Conservation (phyloP, 2,329 filamentous ascomycete genomes). For the Ascosphaera pollenicola region DNA sequence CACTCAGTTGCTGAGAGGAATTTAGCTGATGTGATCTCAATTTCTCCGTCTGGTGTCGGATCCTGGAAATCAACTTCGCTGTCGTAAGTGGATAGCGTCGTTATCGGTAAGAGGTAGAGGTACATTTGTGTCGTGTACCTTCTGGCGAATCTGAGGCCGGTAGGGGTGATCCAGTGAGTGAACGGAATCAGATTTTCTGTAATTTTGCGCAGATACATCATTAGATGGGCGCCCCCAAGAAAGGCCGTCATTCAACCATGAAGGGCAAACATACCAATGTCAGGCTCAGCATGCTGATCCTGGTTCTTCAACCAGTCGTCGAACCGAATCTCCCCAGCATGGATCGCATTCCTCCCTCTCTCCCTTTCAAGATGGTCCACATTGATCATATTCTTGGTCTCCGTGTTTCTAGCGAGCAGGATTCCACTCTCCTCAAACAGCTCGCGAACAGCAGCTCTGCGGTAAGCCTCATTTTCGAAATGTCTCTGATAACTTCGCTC, state of each 20-base stretch:
- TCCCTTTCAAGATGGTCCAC: slow-evolving; percentile 39
- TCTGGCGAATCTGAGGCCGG: slow-evolving; percentile 34
- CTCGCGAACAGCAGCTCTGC: slow-evolving; percentile 69
- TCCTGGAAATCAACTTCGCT: slow-evolving; percentile 34
- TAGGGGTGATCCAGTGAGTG: slow-evolving; percentile 78
- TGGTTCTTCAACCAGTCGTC: slow-evolving; percentile 34
- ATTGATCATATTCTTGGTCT: slow-evolving; percentile 31
- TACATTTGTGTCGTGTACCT: slow-evolving; percentile 97
- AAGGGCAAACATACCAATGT: slow-evolving; percentile 29
- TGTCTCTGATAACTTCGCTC: slow-evolving; percentile 36
- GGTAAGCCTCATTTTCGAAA: slow-evolving; percentile 48
- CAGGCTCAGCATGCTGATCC: slow-evolving; percentile 20
- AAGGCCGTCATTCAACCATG: slow-evolving; percentile 1
- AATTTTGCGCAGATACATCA: too few relatives aligned
- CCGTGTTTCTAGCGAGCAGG: slow-evolving; percentile 37
- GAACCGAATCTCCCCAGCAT: slow-evolving; percentile 44
- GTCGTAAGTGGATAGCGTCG: slow-evolving; percentile 18
- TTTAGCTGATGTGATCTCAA: slow-evolving; percentile 51
- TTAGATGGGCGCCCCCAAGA: too few relatives aligned
- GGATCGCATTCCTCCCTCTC: slow-evolving; percentile 43
- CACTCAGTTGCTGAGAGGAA: slow-evolving; percentile 53
- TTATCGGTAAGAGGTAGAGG: slow-evolving; percentile 59
- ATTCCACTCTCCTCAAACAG: slow-evolving; percentile 93
- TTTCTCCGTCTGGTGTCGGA: slow-evolving; percentile 47
- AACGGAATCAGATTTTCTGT: slow-evolving; percentile 52